Evolutionary conservation across 2,329 filamentous ascomycete genomes (phyloP).

Genomic region (Blastomyces emzantsi): DNA sequence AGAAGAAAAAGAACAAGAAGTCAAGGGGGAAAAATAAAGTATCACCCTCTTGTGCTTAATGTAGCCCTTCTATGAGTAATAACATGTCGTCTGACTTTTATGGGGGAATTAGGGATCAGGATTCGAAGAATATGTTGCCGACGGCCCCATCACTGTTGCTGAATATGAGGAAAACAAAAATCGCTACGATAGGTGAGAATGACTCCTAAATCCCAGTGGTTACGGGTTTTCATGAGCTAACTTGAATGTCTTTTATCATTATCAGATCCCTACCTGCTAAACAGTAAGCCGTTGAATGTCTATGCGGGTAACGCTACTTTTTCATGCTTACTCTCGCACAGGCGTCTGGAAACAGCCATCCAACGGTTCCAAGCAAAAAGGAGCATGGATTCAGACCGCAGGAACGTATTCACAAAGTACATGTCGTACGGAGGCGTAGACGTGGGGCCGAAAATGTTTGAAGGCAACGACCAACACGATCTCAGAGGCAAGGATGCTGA

Average conservation of each 20-base stretch:
- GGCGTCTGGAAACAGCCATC: constrained; percentile 77
- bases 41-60: not conserved
- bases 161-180: constrained; percentile 58
- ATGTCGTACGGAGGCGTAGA: constrained; percentile 76
- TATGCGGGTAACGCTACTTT: not conserved
- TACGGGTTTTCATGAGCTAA: not conserved
- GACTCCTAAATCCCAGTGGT: not conserved
- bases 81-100: not conserved
- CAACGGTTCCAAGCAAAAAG: constrained; percentile 70
- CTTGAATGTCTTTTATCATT: not conserved
- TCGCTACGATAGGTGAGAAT: constrained; percentile 57
- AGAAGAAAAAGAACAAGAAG: constrained; percentile 30
- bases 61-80: not conserved
- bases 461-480: constrained; percentile 52
- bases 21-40: constrained; percentile 26
- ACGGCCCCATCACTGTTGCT: constrained; percentile 64
- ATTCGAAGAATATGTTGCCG: constrained; percentile 73
- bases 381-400: constrained; percentile 57
- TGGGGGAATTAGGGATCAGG: constrained; percentile 46
- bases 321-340: constrained; percentile 24
- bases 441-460: constrained; percentile 52
- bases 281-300: constrained; percentile 41
- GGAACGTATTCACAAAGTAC: constrained; percentile 66
- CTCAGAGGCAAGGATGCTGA: constrained; percentile 53
- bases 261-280: constrained; percentile 45